Evolutionary conservation across 2,329 filamentous ascomycete species (phyloP).

Genomic region (Nannizziopsis arthrosporioides): DNA sequence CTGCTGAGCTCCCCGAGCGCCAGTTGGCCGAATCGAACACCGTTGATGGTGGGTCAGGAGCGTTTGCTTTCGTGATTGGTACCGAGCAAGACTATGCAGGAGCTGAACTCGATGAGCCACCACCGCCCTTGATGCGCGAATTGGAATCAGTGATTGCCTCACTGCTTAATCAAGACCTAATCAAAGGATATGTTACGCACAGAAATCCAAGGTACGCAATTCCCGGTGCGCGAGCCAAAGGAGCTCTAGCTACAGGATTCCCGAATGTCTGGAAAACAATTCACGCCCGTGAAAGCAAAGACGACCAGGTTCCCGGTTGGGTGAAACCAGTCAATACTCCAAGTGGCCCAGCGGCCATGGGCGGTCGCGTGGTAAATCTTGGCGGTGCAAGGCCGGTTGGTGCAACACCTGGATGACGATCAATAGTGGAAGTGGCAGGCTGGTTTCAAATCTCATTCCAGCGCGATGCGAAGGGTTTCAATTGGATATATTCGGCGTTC

Average conservation of each 20-base stretch:
- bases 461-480: background rate
- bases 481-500: constrained; percentile 1
- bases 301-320: constrained; percentile 63
- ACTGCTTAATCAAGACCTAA: constrained; percentile 65
- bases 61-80: constrained; percentile 1
- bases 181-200: constrained; percentile 77
- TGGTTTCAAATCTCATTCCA: background rate
- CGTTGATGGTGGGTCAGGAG: constrained; percentile 5
- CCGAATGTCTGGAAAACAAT: constrained; percentile 62
- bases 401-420: background rate
- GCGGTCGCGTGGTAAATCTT: constrained; percentile 48
- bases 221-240: constrained; percentile 48
- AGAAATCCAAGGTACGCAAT: constrained; percentile 67
- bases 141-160: constrained; percentile 68
- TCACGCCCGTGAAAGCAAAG: constrained; percentile 46
- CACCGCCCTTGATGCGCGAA: constrained; percentile 44
- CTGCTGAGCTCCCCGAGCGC: constrained; percentile 9
- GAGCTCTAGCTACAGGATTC: constrained; percentile 44
- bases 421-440: background rate
- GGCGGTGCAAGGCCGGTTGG: constrained; percentile 45
- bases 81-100: constrained; percentile 11
- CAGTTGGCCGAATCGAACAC: background rate
- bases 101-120: constrained; percentile 13
- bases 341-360: constrained; percentile 22
- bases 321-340: constrained; percentile 38